A percentile compares a stretch with the other conserved stretches of the same genome.
Conservation (phyloP, 2,329 filamentous ascomycete species). For the Microdochium paspali region DNA sequence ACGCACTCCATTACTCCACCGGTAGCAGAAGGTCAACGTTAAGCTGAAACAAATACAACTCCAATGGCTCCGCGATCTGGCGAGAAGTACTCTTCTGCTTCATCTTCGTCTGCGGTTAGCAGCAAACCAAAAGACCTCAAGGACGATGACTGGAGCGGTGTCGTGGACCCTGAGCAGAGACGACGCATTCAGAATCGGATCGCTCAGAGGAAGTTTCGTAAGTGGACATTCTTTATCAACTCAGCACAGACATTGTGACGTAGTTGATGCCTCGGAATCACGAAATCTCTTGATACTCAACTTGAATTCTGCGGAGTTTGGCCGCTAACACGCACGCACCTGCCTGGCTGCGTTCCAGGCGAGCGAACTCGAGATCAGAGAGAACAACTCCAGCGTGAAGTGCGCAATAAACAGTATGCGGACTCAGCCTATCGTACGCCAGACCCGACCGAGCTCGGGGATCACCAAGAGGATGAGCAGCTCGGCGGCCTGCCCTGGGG, state of each 20-base stretch:
- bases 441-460: constrained; percentile 42
- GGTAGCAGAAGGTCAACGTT: no score
- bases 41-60: no score
- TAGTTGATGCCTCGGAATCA: no score
- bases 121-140: constrained; percentile 9
- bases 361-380: constrained; percentile 61
- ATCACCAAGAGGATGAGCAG: constrained; percentile 33
- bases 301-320: no score
- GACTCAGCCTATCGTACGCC: constrained; percentile 55
- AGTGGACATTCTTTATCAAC: constrained; percentile 16
- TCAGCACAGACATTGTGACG: no score
- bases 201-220: constrained; percentile 69
- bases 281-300: no score
- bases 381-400: constrained; percentile 54
- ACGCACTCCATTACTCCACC: no score
- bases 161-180: constrained; percentile 62
- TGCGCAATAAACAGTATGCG: constrained; percentile 54
- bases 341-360: no score
- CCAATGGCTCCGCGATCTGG: constrained; percentile 17
- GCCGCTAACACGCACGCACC: no score
- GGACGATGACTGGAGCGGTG: constrained; percentile 57
- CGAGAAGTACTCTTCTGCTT: constrained; percentile 23
- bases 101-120: constrained; percentile 1
- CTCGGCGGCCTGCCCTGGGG: constrained; percentile 66
- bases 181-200: constrained; percentile 69